phyloP scores from a whole-genome alignment of 2,329 filamentous ascomycete species.

The Neoascochyta sp. region DNA sequence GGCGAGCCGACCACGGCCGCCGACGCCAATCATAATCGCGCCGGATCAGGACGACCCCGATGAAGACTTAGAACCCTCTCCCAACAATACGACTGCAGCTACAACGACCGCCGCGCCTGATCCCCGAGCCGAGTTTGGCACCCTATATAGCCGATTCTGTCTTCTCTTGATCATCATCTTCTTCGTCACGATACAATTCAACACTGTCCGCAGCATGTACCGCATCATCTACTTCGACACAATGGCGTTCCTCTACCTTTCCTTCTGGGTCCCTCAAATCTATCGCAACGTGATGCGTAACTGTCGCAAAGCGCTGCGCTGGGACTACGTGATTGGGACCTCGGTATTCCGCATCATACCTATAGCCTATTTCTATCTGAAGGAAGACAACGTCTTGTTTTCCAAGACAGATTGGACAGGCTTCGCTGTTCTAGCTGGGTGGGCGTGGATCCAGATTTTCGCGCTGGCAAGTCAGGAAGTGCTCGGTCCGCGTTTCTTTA shows the following conservation, averaged over 20 bases:
- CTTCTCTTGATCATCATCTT: constrained; percentile 56
- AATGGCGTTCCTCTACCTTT: constrained; percentile 73
- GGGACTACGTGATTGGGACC: constrained; percentile 86
- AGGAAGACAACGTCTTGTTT: constrained; percentile 76
- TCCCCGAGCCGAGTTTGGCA: constrained; percentile 49
- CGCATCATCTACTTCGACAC: constrained; percentile 57
- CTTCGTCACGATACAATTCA: constrained; percentile 58
- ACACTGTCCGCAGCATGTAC: constrained; percentile 53
- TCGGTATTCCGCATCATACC: constrained; percentile 74
- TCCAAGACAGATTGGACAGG: constrained; percentile 63
- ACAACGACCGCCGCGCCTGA: constrained; percentile 19
- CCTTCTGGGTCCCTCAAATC: constrained; percentile 90
- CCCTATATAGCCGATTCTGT: constrained; percentile 61
- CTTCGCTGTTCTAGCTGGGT: constrained; percentile 63
- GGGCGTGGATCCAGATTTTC: constrained; percentile 85
- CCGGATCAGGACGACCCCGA: constrained; percentile 55
- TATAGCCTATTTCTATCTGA: constrained; percentile 80
- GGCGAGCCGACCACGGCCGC: constrained; percentile 33
- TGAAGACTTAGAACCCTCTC: constrained; percentile 17
- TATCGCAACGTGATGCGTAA: constrained; percentile 86
- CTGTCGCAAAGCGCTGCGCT: constrained; percentile 83
- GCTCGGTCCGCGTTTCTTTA: constrained; percentile 81
- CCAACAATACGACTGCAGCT: constrained; percentile 27
- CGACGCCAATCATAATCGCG: constrained; percentile 55
- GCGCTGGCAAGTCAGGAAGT: constrained; percentile 77